Base-by-base conservation (phyloP, 805 yeast species). In the Grigorovia yakushimaensis region DNA sequence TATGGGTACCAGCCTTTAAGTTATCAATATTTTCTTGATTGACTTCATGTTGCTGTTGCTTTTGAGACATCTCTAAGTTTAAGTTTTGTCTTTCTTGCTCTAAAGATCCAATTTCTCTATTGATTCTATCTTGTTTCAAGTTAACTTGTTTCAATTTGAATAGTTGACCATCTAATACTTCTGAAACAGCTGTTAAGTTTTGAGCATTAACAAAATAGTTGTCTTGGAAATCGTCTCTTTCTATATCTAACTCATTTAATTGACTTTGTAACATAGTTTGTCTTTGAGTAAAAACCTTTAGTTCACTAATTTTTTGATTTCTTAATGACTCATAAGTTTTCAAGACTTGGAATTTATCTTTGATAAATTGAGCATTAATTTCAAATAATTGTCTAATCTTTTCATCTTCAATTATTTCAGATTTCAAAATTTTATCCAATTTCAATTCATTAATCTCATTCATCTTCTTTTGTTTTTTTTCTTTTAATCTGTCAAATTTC, bases 151-250 rank as follows among this genome's bases (percentile, higher is more conserved):
- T 50, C 39, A 64, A 50, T 24, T 56, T 55, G 17, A 58, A 52
- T 15, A 61, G 50, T 45, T 62, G 59, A 9, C 55, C 59, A 47
- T 64, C 67, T 43, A 64, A 45, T 39, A 56, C 53, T 18, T 54
- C 48, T 10, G 64, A 53, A 9, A 60, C 45, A 4, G 54, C 52
- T 11, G 54, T 55, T 15, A 63, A 43, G 22, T 56, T 51, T 17
- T 48, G 46, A 22, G 57, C 51, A 53, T 57, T 55, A 15, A 50
- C 51, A 18, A 51, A 49, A 46, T 42, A 55, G 20, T 62, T 59
- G n/a, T 52, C 47, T 19, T 50, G 50, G 8, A 53, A 52, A 10
- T 44, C 43, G 4, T 48, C 52, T 42, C 57, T 59, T 41, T 54
- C 55, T 5, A 49, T 39, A 15, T 52, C 51, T 21, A 63, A 45